Evolutionary conservation across 495 filamentous ascomycete genomes (phyloP).

Genomic region (Delitschia confertaspora): DNA sequence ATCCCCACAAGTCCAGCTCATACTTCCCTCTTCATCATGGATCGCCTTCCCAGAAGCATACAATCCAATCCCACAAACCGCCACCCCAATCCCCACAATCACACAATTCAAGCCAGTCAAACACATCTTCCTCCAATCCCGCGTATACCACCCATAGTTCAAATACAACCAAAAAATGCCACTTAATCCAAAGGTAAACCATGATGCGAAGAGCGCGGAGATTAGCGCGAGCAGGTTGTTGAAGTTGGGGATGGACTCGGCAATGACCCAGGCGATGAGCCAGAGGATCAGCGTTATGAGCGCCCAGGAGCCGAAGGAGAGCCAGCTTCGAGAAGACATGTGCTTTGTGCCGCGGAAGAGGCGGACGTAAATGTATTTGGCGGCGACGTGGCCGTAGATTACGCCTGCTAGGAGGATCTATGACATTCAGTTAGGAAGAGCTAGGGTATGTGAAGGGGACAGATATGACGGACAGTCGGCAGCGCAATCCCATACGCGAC

Average conservation of each 20-base stretch:
- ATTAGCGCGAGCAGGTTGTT: slow-evolving; percentile 44
- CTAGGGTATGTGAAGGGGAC: neutral
- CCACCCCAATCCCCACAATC: slow-evolving; percentile 43
- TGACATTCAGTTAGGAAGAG: neutral
- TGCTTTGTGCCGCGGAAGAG: slow-evolving; percentile 50
- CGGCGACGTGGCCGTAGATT: slow-evolving; percentile 17
- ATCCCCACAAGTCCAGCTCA: slow-evolving; percentile 34
- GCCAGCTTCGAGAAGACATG: slow-evolving; percentile 47
- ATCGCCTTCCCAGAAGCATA: slow-evolving; percentile 33
- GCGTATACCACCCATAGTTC: slow-evolving; percentile 31
- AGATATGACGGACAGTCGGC: too few species aligned
- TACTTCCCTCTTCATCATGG: slow-evolving; percentile 32
- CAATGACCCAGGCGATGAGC: slow-evolving; percentile 61
- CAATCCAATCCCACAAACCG: slow-evolving; percentile 9
- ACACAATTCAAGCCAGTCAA: slow-evolving; percentile 41
- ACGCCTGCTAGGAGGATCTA: slow-evolving; percentile 3
- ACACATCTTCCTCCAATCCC: slow-evolving; percentile 30
- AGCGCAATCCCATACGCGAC: slow-evolving; percentile 11
- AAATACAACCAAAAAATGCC: slow-evolving; percentile 9
- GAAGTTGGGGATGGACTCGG: slow-evolving; percentile 65
- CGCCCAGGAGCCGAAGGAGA: slow-evolving; percentile 47
- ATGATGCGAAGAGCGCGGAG: slow-evolving; percentile 7
- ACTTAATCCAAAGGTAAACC: slow-evolving; percentile 17
- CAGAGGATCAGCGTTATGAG: slow-evolving; percentile 51
- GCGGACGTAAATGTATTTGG: slow-evolving; percentile 59